Conservation (phyloP, 2,329 filamentous ascomycete species). For the Myriosclerotinia duriaeana region DNA sequence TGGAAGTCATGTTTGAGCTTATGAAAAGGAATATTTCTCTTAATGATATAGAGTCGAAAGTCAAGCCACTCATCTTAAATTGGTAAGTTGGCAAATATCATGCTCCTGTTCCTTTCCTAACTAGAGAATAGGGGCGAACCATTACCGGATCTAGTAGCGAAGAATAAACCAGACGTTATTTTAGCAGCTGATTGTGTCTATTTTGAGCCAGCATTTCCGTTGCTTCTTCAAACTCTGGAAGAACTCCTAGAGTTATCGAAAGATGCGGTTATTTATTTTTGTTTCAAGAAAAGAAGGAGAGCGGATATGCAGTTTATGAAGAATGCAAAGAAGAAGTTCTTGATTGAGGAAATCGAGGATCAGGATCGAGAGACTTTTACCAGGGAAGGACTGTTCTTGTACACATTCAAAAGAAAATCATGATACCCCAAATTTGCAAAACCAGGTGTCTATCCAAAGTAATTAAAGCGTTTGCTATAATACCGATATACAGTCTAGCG, state of each 20-base stretch:
- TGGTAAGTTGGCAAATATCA: slow-evolving; percentile 57
- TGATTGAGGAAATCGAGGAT: slow-evolving; percentile 61
- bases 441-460: neutral
- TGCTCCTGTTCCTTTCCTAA: neutral
- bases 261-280: slow-evolving; percentile 68
- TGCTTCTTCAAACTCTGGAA: slow-evolving; percentile 75
- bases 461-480: neutral
- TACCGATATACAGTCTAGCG: slow-evolving; percentile 5
- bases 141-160: slow-evolving; percentile 52
- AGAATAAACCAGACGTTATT: slow-evolving; percentile 70
- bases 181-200: slow-evolving; percentile 97
- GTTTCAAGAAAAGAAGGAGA: slow-evolving; percentile 88
- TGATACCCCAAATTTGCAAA: slow-evolving; percentile 24
- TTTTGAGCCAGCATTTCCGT: slow-evolving; percentile 91
- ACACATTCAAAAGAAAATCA: slow-evolving; percentile 51
- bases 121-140: slow-evolving; percentile 55
- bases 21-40: slow-evolving; percentile 86
- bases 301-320: slow-evolving; percentile 77
- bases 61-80: slow-evolving; percentile 71
- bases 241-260: slow-evolving; percentile 74
- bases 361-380: slow-evolving; percentile 58
- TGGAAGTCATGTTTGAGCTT: slow-evolving; percentile 77
- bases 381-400: slow-evolving; percentile 60
- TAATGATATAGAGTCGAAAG: slow-evolving; percentile 66
- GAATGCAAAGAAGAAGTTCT: slow-evolving; percentile 65